These are phyloP conservation scores for Fusarium multiceps DNA, from an alignment of 2,329 filamentous ascomycete species.

Conservation along the genomic window DNA sequence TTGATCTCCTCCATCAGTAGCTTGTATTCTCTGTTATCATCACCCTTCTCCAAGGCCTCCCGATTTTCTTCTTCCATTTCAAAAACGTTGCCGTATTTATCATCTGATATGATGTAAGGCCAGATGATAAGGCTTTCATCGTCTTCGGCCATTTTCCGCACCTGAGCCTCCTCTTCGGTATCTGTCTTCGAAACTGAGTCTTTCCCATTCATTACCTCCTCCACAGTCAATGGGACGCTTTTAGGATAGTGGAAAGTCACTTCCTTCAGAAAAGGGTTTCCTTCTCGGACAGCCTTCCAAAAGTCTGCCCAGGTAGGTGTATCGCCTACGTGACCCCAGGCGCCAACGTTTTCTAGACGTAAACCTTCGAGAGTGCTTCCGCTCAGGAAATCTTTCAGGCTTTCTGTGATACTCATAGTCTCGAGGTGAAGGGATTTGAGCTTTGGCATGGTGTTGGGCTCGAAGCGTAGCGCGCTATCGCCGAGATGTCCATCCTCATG, in stretches of 20 bases:
- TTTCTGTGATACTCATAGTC: background rate
- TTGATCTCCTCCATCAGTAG: background rate
- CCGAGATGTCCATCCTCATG: background rate
- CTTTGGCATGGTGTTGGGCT: background rate
- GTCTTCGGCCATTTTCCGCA: background rate
- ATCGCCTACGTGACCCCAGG: background rate
- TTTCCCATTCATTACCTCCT: background rate
- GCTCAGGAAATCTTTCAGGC: background rate
- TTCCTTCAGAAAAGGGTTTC: background rate
- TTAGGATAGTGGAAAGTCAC: background rate
- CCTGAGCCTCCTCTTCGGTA: background rate
- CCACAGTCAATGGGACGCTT: background rate
- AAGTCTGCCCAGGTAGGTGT: conserved; percentile 2
- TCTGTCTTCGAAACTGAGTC: background rate
- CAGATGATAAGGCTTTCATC: conserved; percentile 1
- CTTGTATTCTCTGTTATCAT: conserved; percentile 11
- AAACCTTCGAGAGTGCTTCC: conserved; percentile 1
- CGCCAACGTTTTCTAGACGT: background rate
- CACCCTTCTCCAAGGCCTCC: background rate
- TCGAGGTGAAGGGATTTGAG: background rate
- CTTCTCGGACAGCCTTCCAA: background rate
- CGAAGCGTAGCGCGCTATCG: background rate
- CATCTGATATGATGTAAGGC: conserved; percentile 1
- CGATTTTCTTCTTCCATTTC: background rate
- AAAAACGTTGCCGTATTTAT: background rate